phyloP scores from a whole-genome alignment of 768 basidiomycete genomes.

The Suillus weaverae region DNA sequence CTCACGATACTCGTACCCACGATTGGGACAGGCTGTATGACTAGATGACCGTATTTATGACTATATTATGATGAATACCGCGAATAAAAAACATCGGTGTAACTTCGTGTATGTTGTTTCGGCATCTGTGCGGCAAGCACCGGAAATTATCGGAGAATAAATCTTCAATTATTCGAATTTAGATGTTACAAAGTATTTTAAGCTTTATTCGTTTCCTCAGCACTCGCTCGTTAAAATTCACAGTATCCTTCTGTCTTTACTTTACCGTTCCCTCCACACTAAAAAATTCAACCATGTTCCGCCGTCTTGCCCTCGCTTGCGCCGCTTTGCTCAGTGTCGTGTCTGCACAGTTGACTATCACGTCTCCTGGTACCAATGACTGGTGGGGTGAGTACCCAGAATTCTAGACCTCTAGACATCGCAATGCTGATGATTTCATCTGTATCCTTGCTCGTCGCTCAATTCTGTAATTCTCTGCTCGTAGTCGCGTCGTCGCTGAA shows the following conservation, averaged over 20 bases:
- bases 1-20: neutral
- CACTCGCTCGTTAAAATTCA: slow-evolving; percentile 23
- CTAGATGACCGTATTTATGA: slow-evolving; percentile 9
- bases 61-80: slow-evolving; percentile 7
- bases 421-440: neutral
- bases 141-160: slow-evolving; percentile 27
- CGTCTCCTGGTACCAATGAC: slow-evolving; percentile 41
- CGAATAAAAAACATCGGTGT: neutral
- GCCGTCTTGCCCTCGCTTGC: slow-evolving; percentile 34
- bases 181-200: slow-evolving; percentile 11
- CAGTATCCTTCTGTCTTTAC: slow-evolving; percentile 17
- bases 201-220: slow-evolving; percentile 10
- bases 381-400: slow-evolving; percentile 61
- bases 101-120: neutral
- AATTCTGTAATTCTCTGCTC: neutral
- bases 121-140: neutral
- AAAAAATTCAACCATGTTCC: slow-evolving; percentile 32
- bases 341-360: slow-evolving; percentile 45
- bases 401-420: neutral
- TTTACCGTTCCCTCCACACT: slow-evolving; percentile 9
- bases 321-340: slow-evolving; percentile 40
- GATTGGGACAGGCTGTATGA: slow-evolving; percentile 6
- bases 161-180: slow-evolving; percentile 9
- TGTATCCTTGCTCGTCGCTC: neutral
- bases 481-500: slow-evolving; percentile 60